These are phyloP conservation scores for Barnettozyma pratensis DNA, from an alignment of 805 yeast species.

Conservation along the genomic window DNA sequence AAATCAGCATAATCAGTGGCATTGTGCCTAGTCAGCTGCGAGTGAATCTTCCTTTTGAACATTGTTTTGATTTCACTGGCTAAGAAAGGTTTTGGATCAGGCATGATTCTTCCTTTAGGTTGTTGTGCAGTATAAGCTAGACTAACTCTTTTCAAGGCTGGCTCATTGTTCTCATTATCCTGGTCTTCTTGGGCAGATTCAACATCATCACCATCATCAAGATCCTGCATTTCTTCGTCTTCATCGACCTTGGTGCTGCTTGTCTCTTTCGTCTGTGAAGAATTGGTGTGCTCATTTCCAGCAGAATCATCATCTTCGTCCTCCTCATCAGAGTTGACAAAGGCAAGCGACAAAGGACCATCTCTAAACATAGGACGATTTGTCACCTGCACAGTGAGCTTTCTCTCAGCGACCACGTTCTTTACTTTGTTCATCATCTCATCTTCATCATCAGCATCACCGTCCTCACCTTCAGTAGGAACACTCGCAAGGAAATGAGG, in stretches of 20 bases:
- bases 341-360: neutral
- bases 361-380: neutral
- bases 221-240: neutral
- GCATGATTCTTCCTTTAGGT: neutral
- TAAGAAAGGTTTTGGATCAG: neutral
- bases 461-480: too few species aligned
- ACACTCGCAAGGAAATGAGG: too few species aligned
- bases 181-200: neutral
- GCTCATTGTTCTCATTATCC: neutral
- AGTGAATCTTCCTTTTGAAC: conserved; percentile 2
- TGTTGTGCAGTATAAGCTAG: too few species aligned
- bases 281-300: neutral
- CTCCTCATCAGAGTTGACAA: neutral
- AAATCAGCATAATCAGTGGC: neutral
- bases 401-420: too few species aligned
- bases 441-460: too few species aligned
- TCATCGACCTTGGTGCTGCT: neutral
- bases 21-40: neutral
- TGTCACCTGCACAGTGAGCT: too few species aligned
- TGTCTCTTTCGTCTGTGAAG: neutral
- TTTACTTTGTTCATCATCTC: too few species aligned
- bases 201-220: conserved; percentile 2
- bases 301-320: neutral
- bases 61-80: neutral
- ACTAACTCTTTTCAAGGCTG: neutral